Conservation (phyloP, 176 grass and related monocot genomes). For the Tuctoria greenei region DNA sequence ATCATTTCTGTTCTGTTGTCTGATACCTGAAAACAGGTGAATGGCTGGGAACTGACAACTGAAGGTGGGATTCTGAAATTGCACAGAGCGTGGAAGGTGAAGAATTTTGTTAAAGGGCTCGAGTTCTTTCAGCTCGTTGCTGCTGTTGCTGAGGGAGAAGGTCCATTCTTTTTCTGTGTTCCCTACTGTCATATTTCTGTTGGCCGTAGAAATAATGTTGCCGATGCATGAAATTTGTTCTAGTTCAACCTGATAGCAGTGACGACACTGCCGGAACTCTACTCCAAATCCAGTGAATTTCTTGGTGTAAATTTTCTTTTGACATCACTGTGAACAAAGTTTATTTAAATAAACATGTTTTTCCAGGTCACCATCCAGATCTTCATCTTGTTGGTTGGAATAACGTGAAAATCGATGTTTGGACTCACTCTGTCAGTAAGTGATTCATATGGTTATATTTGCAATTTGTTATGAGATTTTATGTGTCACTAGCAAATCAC, state of each 20-base stretch:
- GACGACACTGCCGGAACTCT: not conserved
- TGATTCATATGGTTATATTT: conserved; percentile 35
- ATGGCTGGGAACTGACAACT: conserved; percentile 59
- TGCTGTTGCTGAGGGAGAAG: conserved; percentile 80
- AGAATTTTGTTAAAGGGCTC: conserved; percentile 81
- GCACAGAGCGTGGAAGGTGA: conserved; percentile 75
- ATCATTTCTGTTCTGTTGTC: not conserved
- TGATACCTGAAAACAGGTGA: conserved; percentile 53
- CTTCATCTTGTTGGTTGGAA: conserved; percentile 97
- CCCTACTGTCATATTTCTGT: not conserved
- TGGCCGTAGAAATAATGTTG: not conserved
- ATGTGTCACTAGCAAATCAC: not conserved
- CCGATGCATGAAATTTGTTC: not conserved
- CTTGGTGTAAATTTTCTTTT: not conserved
- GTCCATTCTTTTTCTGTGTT: conserved; percentile 40
- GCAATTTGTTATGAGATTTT: conserved; percentile 20
- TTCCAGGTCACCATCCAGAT: conserved; percentile 94
- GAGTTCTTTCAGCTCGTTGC: conserved; percentile 89
- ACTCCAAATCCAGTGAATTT: conserved; percentile 5
- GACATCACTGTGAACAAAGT: not conserved
- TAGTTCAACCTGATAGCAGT: conserved; percentile 3
- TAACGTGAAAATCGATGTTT: conserved; percentile 88
- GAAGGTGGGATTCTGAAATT: conserved; percentile 67
- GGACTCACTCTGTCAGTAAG: conserved; percentile 93
- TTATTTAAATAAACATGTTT: conserved; percentile 35